These are phyloP conservation scores for Hyaloscypha bicolor DNA, from an alignment of 495 filamentous ascomycete species.

Conservation along the genomic window DNA sequence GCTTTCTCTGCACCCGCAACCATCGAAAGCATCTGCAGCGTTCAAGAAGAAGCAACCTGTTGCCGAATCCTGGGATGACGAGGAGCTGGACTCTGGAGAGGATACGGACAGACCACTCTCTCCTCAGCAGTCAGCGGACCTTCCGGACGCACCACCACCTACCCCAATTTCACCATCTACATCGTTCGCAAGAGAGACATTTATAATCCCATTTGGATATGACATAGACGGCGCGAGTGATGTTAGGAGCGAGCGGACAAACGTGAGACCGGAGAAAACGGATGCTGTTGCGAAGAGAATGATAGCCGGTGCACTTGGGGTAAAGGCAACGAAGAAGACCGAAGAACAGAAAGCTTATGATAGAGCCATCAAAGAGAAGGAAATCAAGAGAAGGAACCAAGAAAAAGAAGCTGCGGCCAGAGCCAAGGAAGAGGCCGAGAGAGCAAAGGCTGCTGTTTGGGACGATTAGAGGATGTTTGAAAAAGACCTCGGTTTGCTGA, in stretches of 20 bases:
- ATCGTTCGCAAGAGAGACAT: conserved; percentile 12
- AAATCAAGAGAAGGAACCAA: conserved; percentile 73
- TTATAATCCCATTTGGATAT: conserved; percentile 28
- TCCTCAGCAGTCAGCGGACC: conserved; percentile 31
- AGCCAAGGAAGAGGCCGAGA: conserved; percentile 68
- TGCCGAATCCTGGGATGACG: conserved; percentile 35
- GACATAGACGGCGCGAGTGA: conserved; percentile 16
- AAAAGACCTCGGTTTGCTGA: not conserved
- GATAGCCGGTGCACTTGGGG: conserved; percentile 87
- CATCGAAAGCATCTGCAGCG: conserved; percentile 18
- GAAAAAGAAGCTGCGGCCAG: conserved; percentile 67
- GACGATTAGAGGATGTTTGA: conserved; percentile 57
- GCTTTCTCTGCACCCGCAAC: conserved; percentile 25
- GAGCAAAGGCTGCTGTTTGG: conserved; percentile 77
- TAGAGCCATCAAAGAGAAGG: conserved; percentile 78
- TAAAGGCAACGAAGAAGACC: conserved; percentile 76
- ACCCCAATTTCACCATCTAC: conserved; percentile 36
- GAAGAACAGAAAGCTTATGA: conserved; percentile 92
- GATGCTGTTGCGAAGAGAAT: conserved; percentile 86
- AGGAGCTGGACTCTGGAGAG: conserved; percentile 26
- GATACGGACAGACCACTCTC: conserved; percentile 29
- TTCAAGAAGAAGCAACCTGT: conserved; percentile 24
- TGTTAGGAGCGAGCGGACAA: conserved; percentile 11
- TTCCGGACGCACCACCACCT: conserved; percentile 34
- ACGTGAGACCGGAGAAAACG: conserved; percentile 79